Evolutionary conservation across 2,329 filamentous ascomycete species (phyloP), one percentile per base, ranked within the genome.

Genomic region (Metarhizium sp.): DNA sequence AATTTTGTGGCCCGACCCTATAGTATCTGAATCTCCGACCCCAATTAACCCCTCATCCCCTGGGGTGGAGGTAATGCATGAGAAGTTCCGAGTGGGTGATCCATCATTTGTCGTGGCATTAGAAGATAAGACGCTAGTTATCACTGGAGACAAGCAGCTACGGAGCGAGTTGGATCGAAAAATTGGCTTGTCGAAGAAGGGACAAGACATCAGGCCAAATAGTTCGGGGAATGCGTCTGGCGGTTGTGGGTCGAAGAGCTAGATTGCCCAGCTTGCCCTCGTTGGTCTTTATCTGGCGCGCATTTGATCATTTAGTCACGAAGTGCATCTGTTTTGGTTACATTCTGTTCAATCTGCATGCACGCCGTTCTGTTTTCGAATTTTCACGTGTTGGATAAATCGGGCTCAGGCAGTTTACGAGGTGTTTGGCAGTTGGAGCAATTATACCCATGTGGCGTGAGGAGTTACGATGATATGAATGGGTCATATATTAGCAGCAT

Each of bases 81-180:
- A 77, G 49, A 77, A 77, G 55, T 75, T 74, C 43, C 64, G 69
- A 1, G 58, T 63, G 0, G 67, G 67, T 0, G 74, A 75, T 47
- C 60, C 67, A 0, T 63, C 65, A 0, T 67, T 72, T 29, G 57
- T 58, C 0, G 57, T 64, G 1, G 64, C 60, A 0, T 55, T 70
- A 0, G 73, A 76, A 55, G 70, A 72, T 14, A 77, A 76, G 61
- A 70, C 66, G 16, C 62, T 75, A 10, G 62, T 70, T 0, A 61
- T 62, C 1, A 62, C 63, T 0, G 69, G 69, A 0, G 68, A 71
- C 4, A 71, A 72, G 52, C 67, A 70, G 34, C 55, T 73, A 1
- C 57, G 64, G n/a, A 65, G 64, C 46, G 69, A 71, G 25, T 66
- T 64, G 8, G 69, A 70, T 16, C 55, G 57, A 34, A 59, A 61